Conservation (phyloP, 2,329 filamentous ascomycete genomes). For the Cryphonectria parasitica region DNA sequence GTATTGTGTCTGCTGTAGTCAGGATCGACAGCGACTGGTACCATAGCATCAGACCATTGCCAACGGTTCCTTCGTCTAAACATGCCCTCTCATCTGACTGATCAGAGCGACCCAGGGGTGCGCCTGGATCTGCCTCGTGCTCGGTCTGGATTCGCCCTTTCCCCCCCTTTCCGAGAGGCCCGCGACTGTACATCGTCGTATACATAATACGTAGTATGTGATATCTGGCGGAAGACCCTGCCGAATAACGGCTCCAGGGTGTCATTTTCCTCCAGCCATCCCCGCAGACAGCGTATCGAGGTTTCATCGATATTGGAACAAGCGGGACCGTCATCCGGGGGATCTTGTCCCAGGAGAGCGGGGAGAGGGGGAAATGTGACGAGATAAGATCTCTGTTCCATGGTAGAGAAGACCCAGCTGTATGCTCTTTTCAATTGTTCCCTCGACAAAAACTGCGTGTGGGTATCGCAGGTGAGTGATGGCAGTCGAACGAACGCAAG, state of each 20-base stretch:
- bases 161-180: background rate
- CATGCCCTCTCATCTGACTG: background rate
- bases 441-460: background rate
- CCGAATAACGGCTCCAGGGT: background rate
- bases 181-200: background rate
- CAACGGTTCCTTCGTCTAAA: background rate
- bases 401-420: background rate
- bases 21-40: background rate
- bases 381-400: background rate
- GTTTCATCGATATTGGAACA: background rate
- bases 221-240: background rate
- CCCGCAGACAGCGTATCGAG: background rate
- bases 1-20: background rate
- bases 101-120: background rate
- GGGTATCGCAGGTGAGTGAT: background rate
- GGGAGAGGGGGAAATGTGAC: background rate
- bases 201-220: background rate
- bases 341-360: background rate
- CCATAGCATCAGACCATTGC: background rate
- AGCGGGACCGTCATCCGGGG: background rate
- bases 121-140: background rate
- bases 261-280: background rate
- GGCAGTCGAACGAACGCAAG: too few species aligned
- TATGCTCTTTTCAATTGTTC: background rate
- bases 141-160: background rate